Evolutionary conservation across 176 grass and related monocot species (phyloP).

Genomic region (Eragrostis curvula): DNA sequence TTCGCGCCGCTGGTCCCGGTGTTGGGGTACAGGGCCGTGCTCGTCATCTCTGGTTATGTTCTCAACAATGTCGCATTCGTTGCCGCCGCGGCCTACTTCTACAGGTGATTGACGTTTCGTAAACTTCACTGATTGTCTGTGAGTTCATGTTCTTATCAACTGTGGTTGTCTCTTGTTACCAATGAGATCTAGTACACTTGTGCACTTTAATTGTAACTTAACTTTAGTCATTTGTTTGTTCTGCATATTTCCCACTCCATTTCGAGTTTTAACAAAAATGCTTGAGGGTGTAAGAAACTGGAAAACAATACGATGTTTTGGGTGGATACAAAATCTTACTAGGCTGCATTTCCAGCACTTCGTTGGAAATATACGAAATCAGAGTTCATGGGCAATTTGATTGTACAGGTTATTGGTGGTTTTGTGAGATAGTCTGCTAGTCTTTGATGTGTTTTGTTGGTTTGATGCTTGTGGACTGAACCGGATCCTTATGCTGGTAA

Average conservation of each 20-base stretch:
- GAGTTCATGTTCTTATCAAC: not conserved
- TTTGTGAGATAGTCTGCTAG: not conserved
- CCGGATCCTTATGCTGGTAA: not conserved
- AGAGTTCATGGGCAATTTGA: not conserved
- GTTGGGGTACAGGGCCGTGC: slow-evolving; percentile 68
- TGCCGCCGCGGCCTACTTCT: slow-evolving; percentile 66
- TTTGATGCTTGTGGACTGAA: not conserved
- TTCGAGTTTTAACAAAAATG: not conserved
- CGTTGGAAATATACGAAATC: not conserved
- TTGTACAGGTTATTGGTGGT: not conserved
- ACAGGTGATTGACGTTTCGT: slow-evolving; percentile 55
- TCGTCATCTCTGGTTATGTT: slow-evolving; percentile 67
- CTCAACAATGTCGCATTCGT: slow-evolving; percentile 74
- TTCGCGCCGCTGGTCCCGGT: slow-evolving; percentile 71
- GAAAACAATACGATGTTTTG: not conserved
- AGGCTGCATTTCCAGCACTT: not conserved
- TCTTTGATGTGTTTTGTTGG: not conserved
- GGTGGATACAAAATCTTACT: no score
- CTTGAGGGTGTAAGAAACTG: not conserved
- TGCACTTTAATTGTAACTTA: no score
- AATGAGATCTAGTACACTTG: not conserved
- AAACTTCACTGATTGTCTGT: not conserved
- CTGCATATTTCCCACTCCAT: not conserved
- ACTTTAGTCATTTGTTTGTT: not conserved
- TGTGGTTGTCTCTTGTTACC: not conserved